Evolutionary conservation across 306 rosid genomes (phyloP).

Genomic region (Trifolium repens): DNA sequence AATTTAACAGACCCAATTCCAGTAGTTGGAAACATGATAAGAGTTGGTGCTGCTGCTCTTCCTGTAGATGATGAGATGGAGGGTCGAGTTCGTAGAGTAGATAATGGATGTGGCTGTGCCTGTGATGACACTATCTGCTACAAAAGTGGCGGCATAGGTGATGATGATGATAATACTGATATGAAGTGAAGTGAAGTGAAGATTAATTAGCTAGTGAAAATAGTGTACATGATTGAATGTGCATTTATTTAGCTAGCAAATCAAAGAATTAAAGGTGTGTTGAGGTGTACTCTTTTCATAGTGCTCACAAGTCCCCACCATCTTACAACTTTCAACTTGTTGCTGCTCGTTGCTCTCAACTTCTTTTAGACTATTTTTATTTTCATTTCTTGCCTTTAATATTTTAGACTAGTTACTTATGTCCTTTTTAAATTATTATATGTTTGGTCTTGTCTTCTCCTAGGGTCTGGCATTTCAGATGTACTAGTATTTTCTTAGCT

Average conservation of each 20-base stretch:
- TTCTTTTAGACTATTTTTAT: no score
- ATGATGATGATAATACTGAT: not conserved
- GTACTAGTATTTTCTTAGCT: not conserved
- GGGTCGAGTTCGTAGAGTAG: constrained; percentile 31
- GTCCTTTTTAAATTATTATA: not conserved
- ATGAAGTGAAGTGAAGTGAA: not conserved
- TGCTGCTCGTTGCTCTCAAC: constrained; percentile 39
- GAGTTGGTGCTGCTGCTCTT: not conserved
- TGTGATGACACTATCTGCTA: constrained; percentile 1
- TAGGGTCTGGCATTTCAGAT: constrained; percentile 6
- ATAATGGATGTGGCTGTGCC: not conserved
- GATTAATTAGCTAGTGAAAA: no score
- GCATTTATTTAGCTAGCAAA: not conserved
- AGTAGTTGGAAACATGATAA: constrained; percentile 46
- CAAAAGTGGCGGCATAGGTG: constrained; percentile 47
- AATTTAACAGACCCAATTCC: constrained; percentile 72
- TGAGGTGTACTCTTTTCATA: not conserved
- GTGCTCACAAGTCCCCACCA: not conserved
- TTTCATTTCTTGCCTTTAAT: not conserved
- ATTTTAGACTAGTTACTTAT: constrained; percentile 13
- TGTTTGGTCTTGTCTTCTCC: constrained; percentile 6
- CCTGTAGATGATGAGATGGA: constrained; percentile 40
- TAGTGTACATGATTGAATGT: constrained; percentile 3
- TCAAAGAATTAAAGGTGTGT: constrained; percentile 8
- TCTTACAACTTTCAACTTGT: constrained; percentile 11